Base-by-base conservation (phyloP, 148 eudicot species). In the Diospyros lotus region DNA sequence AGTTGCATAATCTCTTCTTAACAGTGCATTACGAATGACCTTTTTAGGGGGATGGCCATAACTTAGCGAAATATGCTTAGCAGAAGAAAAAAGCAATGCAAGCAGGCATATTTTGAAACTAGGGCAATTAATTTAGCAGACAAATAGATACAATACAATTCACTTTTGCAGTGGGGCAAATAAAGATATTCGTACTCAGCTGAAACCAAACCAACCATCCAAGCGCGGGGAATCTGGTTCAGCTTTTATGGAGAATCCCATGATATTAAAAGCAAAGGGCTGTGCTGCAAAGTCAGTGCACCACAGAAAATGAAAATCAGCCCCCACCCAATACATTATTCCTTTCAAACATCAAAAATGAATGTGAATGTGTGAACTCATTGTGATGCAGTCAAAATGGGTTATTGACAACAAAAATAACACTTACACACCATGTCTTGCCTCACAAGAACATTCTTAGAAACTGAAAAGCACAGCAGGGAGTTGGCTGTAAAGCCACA, bases 291-390 rank as follows among this genome's bases (percentile, higher is more conserved):
- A 42, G 60, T 76, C 74, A 9, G 69, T 59, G 54, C 66, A 59
- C 66, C 46, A 60, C 50, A 53, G 7, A 10, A 15, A 60, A 56
- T n/a, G 39, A 59, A 43, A 28, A 59, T 68, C 45, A 48, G 51
- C 66, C 58, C 58, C 79, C 79, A 50, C 60, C 39, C 68, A 17
- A 76, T 68, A 43, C 28, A 59, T 69, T 76, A 59, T 69, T 66
- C 55, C 7, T 56, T 75, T 11, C 60, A 13, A 5, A 68, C 28
- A 13, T 38, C 46, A 6, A 14, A 42, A 42, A 53, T 6, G 11
- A 9, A 9, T 53, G 12, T 8, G 6, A 2, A 28, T 28, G 6
- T 1, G 10, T 6, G 4, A 18, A 1, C 4, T 28, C 28, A 28
- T 28, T 28, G 28, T 28, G 28, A 28, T 28, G 28, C 28, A 28